phyloP scores from a whole-genome alignment of 768 basidiomycete genomes.

The Hericium alpestre region DNA sequence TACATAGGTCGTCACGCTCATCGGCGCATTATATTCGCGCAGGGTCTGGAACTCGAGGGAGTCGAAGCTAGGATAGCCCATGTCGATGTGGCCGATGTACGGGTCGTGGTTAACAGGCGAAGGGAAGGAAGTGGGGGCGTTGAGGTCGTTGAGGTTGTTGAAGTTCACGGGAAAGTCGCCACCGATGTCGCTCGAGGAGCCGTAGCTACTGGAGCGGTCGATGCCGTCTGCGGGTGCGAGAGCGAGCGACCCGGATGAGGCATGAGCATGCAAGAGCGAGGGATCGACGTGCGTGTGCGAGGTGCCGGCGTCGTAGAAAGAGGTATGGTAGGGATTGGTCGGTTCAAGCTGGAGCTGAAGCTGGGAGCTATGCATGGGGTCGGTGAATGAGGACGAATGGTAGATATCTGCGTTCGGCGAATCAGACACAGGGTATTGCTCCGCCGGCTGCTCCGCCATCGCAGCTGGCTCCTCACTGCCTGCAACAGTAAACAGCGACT shows the following conservation, averaged over 20 bases:
- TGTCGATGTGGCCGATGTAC: background rate
- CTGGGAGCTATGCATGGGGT: too few relatives aligned
- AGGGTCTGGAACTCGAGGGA: constrained; percentile 24
- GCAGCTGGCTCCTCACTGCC: background rate
- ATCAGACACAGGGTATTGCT: background rate
- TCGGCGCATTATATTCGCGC: constrained; percentile 18
- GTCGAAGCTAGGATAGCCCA: constrained; percentile 17
- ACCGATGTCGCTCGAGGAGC: background rate
- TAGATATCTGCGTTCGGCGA: too few relatives aligned
- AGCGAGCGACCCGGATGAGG: background rate
- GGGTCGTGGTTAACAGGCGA: background rate
- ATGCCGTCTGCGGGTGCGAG: background rate
- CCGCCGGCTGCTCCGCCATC: background rate
- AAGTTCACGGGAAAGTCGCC: background rate
- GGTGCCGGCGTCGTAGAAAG: background rate
- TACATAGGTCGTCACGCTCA: constrained; percentile 7
- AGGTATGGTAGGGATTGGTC: background rate
- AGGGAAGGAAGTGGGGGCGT: background rate
- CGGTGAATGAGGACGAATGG: too few relatives aligned
- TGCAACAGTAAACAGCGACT: constrained; percentile 4
- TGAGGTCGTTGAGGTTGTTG: background rate
- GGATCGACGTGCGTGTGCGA: background rate
- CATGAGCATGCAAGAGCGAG: background rate
- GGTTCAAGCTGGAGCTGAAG: too few relatives aligned
- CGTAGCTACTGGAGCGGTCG: background rate